These are phyloP conservation scores for Backusella mclennaniae DNA, from an alignment of 192 early-diverging fungal species.

Conservation along the genomic window DNA sequence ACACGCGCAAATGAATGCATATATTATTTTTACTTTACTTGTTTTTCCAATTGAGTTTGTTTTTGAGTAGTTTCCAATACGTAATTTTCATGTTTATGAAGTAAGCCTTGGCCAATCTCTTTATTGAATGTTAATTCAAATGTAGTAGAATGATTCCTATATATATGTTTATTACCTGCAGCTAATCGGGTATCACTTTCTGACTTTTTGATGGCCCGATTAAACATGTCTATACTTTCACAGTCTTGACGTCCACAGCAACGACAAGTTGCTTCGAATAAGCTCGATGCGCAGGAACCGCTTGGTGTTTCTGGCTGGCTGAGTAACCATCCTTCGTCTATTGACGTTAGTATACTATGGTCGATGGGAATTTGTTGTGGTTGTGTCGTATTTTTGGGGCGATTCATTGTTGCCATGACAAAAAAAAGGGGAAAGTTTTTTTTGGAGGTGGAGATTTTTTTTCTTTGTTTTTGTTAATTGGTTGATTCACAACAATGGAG, in stretches of 20 bases:
- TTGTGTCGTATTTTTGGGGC: not conserved
- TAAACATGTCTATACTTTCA: constrained; percentile 5
- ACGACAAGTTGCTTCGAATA: constrained; percentile 8
- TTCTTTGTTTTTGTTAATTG: not conserved
- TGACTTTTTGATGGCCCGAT: constrained; percentile 23
- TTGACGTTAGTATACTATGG: not conserved
- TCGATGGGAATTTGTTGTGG: not conserved
- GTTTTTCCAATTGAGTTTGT: constrained; percentile 26
- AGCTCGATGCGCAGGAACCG: not conserved
- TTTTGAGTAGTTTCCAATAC: constrained; percentile 30
- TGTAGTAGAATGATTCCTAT: not conserved
- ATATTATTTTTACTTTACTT: constrained; percentile 22
- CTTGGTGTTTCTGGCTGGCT: not conserved
- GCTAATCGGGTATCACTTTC: constrained; percentile 42
- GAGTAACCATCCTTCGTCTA: constrained; percentile 8
- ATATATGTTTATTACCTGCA: constrained; percentile 31
- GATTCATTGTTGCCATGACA: not conserved
- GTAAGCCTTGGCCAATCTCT: constrained; percentile 47
- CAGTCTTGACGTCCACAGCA: constrained; percentile 21
- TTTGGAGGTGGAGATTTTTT: not conserved
- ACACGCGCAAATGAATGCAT: not conserved
- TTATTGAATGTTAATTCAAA: not conserved
- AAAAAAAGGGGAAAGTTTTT: not conserved
- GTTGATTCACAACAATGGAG: not conserved
- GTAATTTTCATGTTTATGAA: constrained; percentile 38